Percentiles rank a stretch among this genome's conserved stretches.
Conservation (phyloP, 2,329 filamentous ascomycete species). For the Nigrospora osmanthi region DNA sequence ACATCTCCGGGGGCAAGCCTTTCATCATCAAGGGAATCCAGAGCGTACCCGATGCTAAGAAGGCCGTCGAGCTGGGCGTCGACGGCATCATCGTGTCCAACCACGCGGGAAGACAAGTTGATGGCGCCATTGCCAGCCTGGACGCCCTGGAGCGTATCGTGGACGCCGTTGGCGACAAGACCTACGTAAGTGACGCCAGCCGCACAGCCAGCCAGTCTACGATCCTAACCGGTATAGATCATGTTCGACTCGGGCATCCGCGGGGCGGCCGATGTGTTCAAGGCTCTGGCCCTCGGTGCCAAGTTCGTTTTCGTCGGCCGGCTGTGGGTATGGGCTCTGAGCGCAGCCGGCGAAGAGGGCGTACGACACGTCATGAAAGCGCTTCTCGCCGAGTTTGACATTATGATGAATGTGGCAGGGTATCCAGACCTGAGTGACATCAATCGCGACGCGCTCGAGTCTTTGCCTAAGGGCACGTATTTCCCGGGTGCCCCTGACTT, state of each 20-base stretch:
- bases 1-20: slow-evolving; percentile 47
- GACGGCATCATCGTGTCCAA: slow-evolving; percentile 57
- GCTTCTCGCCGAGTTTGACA: slow-evolving; percentile 55
- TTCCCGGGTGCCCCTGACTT: slow-evolving; percentile 15
- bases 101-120: slow-evolving; percentile 50
- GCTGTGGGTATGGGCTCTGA: slow-evolving; percentile 52
- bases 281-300: slow-evolving; percentile 53
- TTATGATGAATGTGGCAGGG: slow-evolving; percentile 51
- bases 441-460: slow-evolving; percentile 31
- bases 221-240: slow-evolving; percentile 33
- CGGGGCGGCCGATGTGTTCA: slow-evolving; percentile 49
- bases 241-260: slow-evolving; percentile 55
- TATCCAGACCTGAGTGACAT: slow-evolving; percentile 45
- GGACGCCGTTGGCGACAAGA: slow-evolving; percentile 25
- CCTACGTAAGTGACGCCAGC: slow-evolving; percentile 13
- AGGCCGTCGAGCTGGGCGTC: slow-evolving; percentile 46
- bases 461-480: slow-evolving; percentile 30
- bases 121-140: slow-evolving; percentile 50
- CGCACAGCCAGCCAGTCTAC: not conserved
- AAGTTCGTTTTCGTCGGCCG: slow-evolving; percentile 55
- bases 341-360: slow-evolving; percentile 51
- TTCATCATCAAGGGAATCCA: slow-evolving; percentile 59
- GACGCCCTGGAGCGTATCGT: slow-evolving; percentile 54
- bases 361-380: slow-evolving; percentile 54
- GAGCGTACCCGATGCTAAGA: slow-evolving; percentile 47